phyloP scores from a whole-genome alignment of 441 rosid genomes.

The Pelargonium myrrhifolium region DNA sequence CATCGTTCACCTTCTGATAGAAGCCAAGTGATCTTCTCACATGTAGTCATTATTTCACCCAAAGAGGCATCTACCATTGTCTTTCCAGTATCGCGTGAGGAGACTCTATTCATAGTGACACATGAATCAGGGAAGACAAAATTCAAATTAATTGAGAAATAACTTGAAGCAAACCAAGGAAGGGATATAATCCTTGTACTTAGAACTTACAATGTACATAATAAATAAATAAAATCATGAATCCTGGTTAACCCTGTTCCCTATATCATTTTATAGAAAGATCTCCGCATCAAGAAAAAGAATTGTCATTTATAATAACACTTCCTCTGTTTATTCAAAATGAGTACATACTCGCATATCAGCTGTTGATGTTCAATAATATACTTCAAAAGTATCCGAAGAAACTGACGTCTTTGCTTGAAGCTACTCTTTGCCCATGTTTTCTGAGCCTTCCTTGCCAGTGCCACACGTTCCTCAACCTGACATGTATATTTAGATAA shows the following conservation, averaged over 20 bases:
- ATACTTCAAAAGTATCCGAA: constrained; percentile 85
- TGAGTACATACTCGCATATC: constrained; percentile 83
- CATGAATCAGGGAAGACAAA: constrained; percentile 9
- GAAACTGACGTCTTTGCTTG: constrained; percentile 87
- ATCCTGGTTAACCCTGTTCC: not conserved
- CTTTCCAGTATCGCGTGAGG: constrained; percentile 98
- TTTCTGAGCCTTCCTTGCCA: constrained; percentile 91
- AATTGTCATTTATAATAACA: no score
- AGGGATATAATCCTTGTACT: not conserved
- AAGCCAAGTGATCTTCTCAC: constrained; percentile 99
- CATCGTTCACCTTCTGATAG: constrained; percentile 94
- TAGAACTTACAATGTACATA: not conserved
- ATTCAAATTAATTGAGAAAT: not conserved
- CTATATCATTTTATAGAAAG: not conserved
- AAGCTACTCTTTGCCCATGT: constrained; percentile 87
- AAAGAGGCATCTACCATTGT: constrained; percentile 98
- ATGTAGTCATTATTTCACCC: constrained; percentile 98
- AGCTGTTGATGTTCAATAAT: constrained; percentile 90
- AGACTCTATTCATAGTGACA: constrained; percentile 47
- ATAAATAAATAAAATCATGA: not conserved
- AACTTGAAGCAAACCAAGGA: no score
- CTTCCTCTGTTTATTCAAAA: not conserved
- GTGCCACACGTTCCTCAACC: constrained; percentile 77
- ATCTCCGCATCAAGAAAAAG: not conserved
- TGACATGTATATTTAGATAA: constrained; percentile 23